Evolutionary conservation across 768 basidiomycete genomes (phyloP).

Genomic region (Xerocomellus intermedius): DNA sequence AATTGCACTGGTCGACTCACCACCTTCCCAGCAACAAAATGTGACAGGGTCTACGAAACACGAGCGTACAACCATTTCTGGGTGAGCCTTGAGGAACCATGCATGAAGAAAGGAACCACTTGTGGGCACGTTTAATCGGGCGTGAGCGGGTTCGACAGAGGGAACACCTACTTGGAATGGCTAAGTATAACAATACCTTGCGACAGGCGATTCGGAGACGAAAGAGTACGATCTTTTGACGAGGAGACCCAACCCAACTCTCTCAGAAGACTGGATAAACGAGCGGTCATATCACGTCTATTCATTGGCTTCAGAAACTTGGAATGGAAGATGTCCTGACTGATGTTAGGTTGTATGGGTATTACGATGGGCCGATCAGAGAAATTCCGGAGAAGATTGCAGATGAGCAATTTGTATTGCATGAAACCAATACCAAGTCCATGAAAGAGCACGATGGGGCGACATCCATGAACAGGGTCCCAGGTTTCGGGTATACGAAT

Average conservation of each 20-base stretch:
- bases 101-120: constrained; percentile 84
- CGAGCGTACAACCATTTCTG: constrained; percentile 66
- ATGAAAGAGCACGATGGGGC: constrained; percentile 82
- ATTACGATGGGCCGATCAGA: constrained; percentile 74
- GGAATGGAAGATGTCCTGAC: constrained; percentile 80
- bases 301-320: constrained; percentile 68
- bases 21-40: constrained; percentile 94
- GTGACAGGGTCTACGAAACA: constrained; percentile 91
- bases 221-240: constrained; percentile 13
- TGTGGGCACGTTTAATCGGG: constrained; percentile 5
- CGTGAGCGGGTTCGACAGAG: background rate
- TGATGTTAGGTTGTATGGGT: constrained; percentile 80
- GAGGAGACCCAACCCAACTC: constrained; percentile 62
- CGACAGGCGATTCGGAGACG: constrained; percentile 1
- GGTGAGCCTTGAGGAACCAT: constrained; percentile 83
- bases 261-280: constrained; percentile 55
- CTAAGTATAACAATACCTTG: constrained; percentile 76
- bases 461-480: constrained; percentile 53
- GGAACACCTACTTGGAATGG: constrained; percentile 76
- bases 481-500: constrained; percentile 68
- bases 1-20: constrained; percentile 39
- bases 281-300: constrained; percentile 55
- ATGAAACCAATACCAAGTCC: constrained; percentile 83
- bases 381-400: constrained; percentile 53
- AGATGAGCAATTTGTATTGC: constrained; percentile 65